Evolutionary conservation across 2,329 filamentous ascomycete species (phyloP), one percentile per base, ranked within the genome.

Genomic region (Fusarium sp.): DNA sequence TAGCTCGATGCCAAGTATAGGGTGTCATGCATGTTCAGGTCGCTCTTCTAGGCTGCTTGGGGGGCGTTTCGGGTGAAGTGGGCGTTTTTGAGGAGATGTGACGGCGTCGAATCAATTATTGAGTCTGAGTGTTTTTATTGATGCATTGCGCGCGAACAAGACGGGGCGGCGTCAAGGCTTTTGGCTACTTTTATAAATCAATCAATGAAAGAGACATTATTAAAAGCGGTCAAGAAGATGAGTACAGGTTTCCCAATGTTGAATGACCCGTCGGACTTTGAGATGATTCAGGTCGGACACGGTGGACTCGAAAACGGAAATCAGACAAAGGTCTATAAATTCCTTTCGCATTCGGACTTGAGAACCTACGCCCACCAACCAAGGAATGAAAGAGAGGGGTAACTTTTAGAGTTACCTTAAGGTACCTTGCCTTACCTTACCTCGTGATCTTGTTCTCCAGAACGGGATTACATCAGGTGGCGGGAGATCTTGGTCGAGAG

Each of bases 401-500:
- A 38, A 26, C 18, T 33, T 28, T 20, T 42, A 26, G 24, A 36
- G 33, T 36, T 36, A 36, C 33, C 14, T 49, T 50, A n/a, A n/a
- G n/a, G n/a, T n/a, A 64, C 50, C 33, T 28, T 56, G 48, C 58
- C n/a, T 28, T 20, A 20, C 18, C 18, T 34, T 24, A 38, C 57
- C 36, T 63, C 46, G 31, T 31, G 34, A 61, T 62, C 57, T 46
- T 31, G 31, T 24, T 26, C 22, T 24, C 33, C 39, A 54, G 48
- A 53, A 33, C 44, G 46, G 58, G 44, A 74, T 73, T 72, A 55
- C 69, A 74, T 73, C 68, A 74, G 57, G 69, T 74, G 72, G 72
- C 65, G 72, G 59, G 56, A 66, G 39, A 60, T 53, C 18, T 24
- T 38, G 52, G 61, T 61, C 52, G 48, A 66, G 66, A 56, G 61